These are phyloP conservation scores for Tylopilus sp. DNA, from an alignment of 768 basidiomycete species.

Conservation along the genomic window DNA sequence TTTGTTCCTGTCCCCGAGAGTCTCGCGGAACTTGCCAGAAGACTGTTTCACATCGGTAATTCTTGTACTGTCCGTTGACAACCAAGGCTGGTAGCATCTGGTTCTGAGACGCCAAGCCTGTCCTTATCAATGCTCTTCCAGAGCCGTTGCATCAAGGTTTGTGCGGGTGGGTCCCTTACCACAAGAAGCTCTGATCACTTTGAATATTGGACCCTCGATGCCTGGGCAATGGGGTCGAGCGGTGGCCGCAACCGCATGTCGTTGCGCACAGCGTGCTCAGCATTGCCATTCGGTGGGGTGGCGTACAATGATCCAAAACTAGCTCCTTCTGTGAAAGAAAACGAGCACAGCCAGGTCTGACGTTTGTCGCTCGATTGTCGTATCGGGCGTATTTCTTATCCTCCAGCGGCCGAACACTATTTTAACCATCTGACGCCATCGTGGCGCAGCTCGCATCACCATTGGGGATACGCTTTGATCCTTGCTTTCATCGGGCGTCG, in stretches of 20 bases:
- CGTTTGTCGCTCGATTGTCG: background rate
- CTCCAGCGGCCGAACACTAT: background rate
- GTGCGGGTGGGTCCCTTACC: background rate
- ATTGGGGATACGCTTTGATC: background rate
- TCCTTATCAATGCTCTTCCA: background rate
- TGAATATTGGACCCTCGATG: background rate
- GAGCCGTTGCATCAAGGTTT: conserved; percentile 8
- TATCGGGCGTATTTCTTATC: background rate
- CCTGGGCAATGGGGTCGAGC: background rate
- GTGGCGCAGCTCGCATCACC: background rate
- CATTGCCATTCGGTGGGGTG: background rate
- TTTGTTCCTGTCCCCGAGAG: background rate
- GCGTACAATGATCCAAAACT: background rate
- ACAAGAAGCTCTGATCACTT: background rate
- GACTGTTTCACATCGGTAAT: background rate
- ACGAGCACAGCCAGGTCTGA: background rate
- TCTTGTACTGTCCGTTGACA: background rate
- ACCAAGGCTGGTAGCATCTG: background rate
- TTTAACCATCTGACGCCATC: background rate
- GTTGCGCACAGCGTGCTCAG: background rate
- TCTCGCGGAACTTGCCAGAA: background rate
- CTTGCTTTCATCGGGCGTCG: conserved; percentile 5
- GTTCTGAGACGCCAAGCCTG: conserved; percentile 9
- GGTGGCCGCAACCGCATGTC: background rate
- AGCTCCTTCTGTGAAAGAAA: background rate